Base-by-base conservation (phyloP, 202 grass and related monocot species). In the Elaeis oleifera region DNA sequence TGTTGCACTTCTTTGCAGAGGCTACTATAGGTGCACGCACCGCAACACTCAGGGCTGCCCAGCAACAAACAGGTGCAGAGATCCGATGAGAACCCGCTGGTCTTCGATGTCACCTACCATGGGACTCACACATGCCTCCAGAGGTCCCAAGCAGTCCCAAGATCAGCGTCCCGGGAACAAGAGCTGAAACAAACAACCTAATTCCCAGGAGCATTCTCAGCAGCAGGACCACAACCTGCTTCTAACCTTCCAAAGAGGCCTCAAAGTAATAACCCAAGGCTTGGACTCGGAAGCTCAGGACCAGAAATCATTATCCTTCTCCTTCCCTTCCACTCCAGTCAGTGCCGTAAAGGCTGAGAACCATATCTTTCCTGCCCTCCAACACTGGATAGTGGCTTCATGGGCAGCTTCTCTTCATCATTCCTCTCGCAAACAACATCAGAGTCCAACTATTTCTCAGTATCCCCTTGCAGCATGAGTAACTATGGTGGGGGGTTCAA, bases 21-120 rank as follows among this genome's bases (percentile, higher is more conserved):
- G 84, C 51, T 97, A 97, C 84, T 97, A 89, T 82, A 76, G 88
- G 72, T 97, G 92, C 82, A 97, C 82, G 26, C 77, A 92, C 68
- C 74, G 84, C 5, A 54, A 74, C 70, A 65, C 84, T 18, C 77
- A 77, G 58, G 60, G 61, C 39, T 97, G 92, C 78, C 11, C 17
- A 1, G 88, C 92, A 39, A 91, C 88, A 49, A 97, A 77, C 88
- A 97, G 67, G 88, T 97, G 67, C 92, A 97, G 78, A 81, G 88
- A 54, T 67, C 54, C 27, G 88, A 77, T 53, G 79, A 69, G 48
- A 83, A 97, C 58, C 71, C 77, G 2, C 70, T 73, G 71, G 54
- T 97, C 50, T 81, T 77, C 73, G 82, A 97, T 70, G 74, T 97
- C 74, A 79, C 79, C 5, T 92, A 92, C 81, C 44, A 65, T 25